Evolutionary conservation across 331 rosid genomes (phyloP).

Genomic region (Pyracantha coccinea): DNA sequence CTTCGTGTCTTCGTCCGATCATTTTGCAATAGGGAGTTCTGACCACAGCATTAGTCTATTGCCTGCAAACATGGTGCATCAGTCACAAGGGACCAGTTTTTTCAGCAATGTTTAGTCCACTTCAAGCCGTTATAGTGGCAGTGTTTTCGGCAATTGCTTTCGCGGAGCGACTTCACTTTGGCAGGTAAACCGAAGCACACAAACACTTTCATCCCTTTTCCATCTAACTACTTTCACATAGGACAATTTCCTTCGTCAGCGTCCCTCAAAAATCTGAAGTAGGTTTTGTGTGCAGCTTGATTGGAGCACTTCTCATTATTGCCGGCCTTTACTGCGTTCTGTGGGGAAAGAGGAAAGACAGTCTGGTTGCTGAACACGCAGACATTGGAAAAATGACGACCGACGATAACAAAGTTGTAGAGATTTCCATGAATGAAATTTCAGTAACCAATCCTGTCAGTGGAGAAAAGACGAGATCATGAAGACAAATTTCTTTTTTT

Average conservation of each 20-base stretch:
- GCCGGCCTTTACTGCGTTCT: constrained; percentile 23
- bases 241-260: neutral
- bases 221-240: neutral
- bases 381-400: neutral
- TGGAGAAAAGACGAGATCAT: neutral
- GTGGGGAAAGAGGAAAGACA: constrained; percentile 24
- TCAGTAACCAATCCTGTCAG: neutral
- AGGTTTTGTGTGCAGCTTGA: constrained; percentile 14
- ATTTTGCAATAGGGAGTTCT: constrained; percentile 21
- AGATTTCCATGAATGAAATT: constrained; percentile 9
- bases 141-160: constrained; percentile 25
- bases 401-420: neutral
- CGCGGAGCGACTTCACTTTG: constrained; percentile 22
- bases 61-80: constrained; percentile 36
- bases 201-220: neutral
- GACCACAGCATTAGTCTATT: constrained; percentile 16
- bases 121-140: constrained; percentile 14
- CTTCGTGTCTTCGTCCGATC: neutral
- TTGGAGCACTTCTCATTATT: constrained; percentile 23
- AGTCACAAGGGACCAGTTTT: constrained; percentile 31
- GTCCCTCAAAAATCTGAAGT: neutral
- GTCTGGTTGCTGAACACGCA: neutral
- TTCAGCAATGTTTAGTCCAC: constrained; percentile 32
- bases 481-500: neutral
- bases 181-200: constrained; percentile 18